Base-by-base conservation (phyloP, 495 filamentous ascomycete species). In the Penicillium cinerascens region DNA sequence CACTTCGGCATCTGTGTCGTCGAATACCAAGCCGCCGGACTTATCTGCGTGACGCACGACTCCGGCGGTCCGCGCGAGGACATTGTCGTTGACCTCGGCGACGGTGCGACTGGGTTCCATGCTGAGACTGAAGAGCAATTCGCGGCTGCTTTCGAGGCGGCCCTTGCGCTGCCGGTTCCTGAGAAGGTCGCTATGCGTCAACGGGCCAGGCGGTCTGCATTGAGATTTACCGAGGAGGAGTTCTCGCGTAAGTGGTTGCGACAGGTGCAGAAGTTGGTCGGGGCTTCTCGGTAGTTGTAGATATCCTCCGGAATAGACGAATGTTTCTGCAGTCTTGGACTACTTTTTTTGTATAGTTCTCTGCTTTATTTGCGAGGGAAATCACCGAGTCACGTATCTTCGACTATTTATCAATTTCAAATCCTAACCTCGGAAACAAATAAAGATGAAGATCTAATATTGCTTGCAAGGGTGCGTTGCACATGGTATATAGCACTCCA, bases 1-100 rank as follows among this genome's bases (percentile, higher is more conserved):
- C 93, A 98, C 70, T 98, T 97, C 63, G 95, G 93, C 16, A 98
- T 98, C 55, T 93, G 93, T 5, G 92, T 97, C 16, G 93, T 98
- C 6, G 93, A 98, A 73, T 98, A 98, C 64, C 93, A 96, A 68
- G 93, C 93, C 7, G 95, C 93, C 0, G 93, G 93, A 0, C 73
- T 98, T 29, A 87, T 98, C 46, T 82, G 83, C 36, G 91, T 98
- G 0, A 95, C 97, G 5, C 91, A 97, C 60, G 80, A 96, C 63
- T 89, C 85, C 16, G 93, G 95, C 7, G 93, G 93, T 3, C 93
- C 93, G 9, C 92, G 92, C 67, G 64, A 87, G 58, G 95, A 98
- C 67, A 97, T 98, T 56, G 92, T 97, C 17, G 78, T 88, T 18
- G 79, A 87, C 11, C 72, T 90, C 25, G 86, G 89, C 47, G 88